Evolutionary conservation across 371 early-diverging fungal genomes (phyloP).

Genomic region (Quaeritorhiza haematococci): DNA sequence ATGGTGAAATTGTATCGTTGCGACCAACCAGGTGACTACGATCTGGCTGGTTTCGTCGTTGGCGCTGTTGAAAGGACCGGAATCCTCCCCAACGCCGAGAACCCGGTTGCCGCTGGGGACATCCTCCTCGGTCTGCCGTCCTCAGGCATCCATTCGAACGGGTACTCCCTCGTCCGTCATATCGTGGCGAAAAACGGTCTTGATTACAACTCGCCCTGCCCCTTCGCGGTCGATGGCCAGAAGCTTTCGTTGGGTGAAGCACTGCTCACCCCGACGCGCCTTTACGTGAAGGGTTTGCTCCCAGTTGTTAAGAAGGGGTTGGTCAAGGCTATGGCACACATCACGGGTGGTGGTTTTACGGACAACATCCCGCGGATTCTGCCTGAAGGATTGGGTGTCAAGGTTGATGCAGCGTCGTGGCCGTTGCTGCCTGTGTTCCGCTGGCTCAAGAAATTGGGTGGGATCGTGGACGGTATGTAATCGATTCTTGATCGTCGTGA

Average conservation of each 20-base stretch:
- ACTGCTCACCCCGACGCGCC: conserved; percentile 86
- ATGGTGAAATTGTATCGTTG: neutral
- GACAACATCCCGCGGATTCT: conserved; percentile 96
- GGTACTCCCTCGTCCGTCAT: conserved; percentile 93
- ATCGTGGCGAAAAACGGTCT: conserved; percentile 73
- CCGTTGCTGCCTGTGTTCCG: conserved; percentile 85
- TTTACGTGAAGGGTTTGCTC: conserved; percentile 88
- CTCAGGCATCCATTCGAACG: conserved; percentile 95
- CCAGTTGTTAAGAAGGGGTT: conserved; percentile 68
- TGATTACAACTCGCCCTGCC: conserved; percentile 72
- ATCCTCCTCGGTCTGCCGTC: conserved; percentile 85
- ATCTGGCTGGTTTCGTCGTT: conserved; percentile 95
- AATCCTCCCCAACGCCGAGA: conserved; percentile 77
- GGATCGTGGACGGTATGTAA: conserved; percentile 56
- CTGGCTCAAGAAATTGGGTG: conserved; percentile 87
- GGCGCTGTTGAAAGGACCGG: conserved; percentile 90
- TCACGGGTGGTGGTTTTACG: conserved; percentile 95
- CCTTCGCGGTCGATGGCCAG: conserved; percentile 59
- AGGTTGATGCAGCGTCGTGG: conserved; percentile 76
- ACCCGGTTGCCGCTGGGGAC: conserved; percentile 70
- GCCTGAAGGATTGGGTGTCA: conserved; percentile 66
- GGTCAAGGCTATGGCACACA: conserved; percentile 94
- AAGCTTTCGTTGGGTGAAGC: conserved; percentile 68
- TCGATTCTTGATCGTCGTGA: neutral
- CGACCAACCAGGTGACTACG: conserved; percentile 77